phyloP scores from a whole-genome alignment of 1,139 yeast genomes.

The Groenewaldozyma sp. region DNA sequence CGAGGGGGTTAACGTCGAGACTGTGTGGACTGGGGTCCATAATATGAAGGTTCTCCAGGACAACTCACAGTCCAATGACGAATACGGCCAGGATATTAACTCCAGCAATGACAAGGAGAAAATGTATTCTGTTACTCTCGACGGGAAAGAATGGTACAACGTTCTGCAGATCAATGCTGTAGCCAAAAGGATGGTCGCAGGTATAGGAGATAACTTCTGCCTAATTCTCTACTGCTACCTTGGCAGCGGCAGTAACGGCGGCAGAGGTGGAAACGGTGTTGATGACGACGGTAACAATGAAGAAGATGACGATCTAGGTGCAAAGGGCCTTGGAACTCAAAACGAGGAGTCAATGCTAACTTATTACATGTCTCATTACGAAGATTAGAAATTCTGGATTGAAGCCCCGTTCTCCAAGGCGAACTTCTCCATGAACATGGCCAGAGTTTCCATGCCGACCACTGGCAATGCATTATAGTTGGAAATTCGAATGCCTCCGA shows the following conservation, averaged over 20 bases:
- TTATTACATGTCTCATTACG: constrained; percentile 18
- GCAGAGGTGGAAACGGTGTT: too few relatives aligned
- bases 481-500: constrained; percentile 94
- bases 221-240: constrained; percentile 29
- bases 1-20: constrained; percentile 16
- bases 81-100: not conserved
- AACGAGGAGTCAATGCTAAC: constrained; percentile 14
- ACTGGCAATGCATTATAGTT: constrained; percentile 73
- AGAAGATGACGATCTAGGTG: too few relatives aligned
- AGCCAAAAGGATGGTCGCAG: constrained; percentile 26
- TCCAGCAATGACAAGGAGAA: constrained; percentile 6
- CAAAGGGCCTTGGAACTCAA: too few relatives aligned
- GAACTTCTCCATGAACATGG: constrained; percentile 52
- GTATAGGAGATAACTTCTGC: constrained; percentile 25
- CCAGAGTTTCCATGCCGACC: constrained; percentile 53
- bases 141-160: constrained; percentile 28
- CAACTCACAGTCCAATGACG: not conserved
- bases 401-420: constrained; percentile 32
- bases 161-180: constrained; percentile 24
- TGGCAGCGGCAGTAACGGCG: constrained; percentile 19
- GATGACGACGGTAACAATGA: too few relatives aligned
- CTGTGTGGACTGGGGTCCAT: constrained; percentile 8
- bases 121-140: constrained; percentile 18
- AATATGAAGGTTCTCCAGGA: constrained; percentile 5
- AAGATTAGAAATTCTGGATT: constrained; percentile 8